phyloP scores from a whole-genome alignment of 192 early-diverging fungal species.

The Entophlyctis helioformis region DNA sequence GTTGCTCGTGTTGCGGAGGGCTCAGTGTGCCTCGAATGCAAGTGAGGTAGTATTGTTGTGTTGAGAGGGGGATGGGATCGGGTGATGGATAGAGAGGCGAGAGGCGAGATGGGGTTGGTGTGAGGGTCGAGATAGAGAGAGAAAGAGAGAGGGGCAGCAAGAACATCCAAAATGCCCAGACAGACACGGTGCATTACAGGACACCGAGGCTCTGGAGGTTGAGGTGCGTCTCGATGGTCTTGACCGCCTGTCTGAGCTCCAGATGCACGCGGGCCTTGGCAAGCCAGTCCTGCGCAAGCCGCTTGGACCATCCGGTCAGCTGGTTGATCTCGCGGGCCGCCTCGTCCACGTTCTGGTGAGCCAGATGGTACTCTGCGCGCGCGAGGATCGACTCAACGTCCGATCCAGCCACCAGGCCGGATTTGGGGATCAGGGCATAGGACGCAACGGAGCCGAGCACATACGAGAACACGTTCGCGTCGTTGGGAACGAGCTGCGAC shows the following conservation, averaged over 20 bases:
- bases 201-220: slow-evolving; percentile 8
- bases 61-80: background rate
- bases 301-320: slow-evolving; percentile 80
- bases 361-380: slow-evolving; percentile 61
- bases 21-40: background rate
- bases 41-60: background rate
- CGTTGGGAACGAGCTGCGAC: slow-evolving; percentile 73
- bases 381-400: slow-evolving; percentile 79
- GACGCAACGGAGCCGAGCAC: slow-evolving; percentile 58
- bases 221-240: slow-evolving; percentile 14
- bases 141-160: background rate
- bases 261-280: slow-evolving; percentile 64
- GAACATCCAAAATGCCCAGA: background rate
- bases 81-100: background rate
- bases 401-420: slow-evolving; percentile 70
- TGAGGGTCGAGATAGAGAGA: background rate
- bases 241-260: slow-evolving; percentile 71
- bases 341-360: slow-evolving; percentile 66
- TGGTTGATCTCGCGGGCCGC: slow-evolving; percentile 89
- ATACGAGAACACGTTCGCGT: slow-evolving; percentile 80
- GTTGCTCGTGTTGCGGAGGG: too few relatives aligned
- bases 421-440: slow-evolving; percentile 70
- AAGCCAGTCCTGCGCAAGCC: slow-evolving; percentile 82
- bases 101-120: background rate
- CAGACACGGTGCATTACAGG: background rate